Evolutionary conservation across 331 rosid species (phyloP).

Genomic region (Malus hybrid): DNA sequence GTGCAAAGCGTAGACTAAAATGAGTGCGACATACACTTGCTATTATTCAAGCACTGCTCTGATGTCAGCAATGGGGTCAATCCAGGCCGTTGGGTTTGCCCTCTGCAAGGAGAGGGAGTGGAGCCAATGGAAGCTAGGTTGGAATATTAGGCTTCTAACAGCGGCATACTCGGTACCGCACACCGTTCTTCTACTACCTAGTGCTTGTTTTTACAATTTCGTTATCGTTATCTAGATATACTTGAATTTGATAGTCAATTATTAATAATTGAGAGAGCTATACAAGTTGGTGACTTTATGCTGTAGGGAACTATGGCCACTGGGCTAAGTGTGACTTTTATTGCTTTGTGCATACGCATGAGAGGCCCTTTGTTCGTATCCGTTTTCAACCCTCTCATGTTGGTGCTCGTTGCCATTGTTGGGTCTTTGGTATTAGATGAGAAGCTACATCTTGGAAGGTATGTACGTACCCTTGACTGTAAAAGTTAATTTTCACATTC

Average conservation of each 20-base stretch:
- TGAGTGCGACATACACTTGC: slow-evolving; percentile 23
- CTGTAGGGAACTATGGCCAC: slow-evolving; percentile 26
- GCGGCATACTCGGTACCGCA: slow-evolving; percentile 20
- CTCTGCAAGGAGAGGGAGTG: slow-evolving; percentile 20
- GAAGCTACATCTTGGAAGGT: slow-evolving; percentile 33
- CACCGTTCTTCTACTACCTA: not conserved
- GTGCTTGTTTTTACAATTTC: not conserved
- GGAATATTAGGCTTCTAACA: slow-evolving; percentile 30
- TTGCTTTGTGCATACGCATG: slow-evolving; percentile 20
- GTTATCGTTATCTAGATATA: not conserved
- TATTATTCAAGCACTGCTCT: slow-evolving; percentile 29
- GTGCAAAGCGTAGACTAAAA: slow-evolving; percentile 12
- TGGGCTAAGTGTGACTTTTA: slow-evolving; percentile 7
- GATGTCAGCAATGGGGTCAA: slow-evolving; percentile 31
- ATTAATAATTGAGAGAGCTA: not conserved
- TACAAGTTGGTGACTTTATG: not conserved
- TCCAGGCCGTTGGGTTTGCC: slow-evolving; percentile 18
- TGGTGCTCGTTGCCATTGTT: slow-evolving; percentile 25
- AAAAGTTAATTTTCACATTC: no score
- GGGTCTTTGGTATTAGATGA: slow-evolving; percentile 26
- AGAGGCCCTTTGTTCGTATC: slow-evolving; percentile 36
- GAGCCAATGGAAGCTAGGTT: slow-evolving; percentile 32
- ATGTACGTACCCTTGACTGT: not conserved
- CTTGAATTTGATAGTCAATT: not conserved
- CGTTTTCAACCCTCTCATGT: slow-evolving; percentile 28